A percentile compares a stretch with the other conserved stretches of the same genome.
phyloP scores from a whole-genome alignment of 305 asterid species.

The Euphrasia arctica region DNA sequence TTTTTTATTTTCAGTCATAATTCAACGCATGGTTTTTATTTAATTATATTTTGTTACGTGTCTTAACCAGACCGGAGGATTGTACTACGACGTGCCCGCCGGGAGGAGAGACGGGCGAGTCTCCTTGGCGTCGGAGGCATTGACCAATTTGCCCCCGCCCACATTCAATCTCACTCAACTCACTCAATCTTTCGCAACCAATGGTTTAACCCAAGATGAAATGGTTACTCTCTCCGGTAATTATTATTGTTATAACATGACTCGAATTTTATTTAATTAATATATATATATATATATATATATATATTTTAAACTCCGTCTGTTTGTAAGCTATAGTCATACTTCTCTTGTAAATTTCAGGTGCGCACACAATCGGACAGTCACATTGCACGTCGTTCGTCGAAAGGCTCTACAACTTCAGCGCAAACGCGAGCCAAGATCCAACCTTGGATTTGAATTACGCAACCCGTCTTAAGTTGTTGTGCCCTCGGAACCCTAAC shows the following conservation, averaged over 20 bases:
- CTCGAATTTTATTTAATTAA: too few species aligned
- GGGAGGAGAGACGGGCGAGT: slow-evolving; percentile 82
- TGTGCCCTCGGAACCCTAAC: slow-evolving; percentile 45
- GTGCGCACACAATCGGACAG: slow-evolving; percentile 67
- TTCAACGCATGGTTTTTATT: too few species aligned
- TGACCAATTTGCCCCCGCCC: slow-evolving; percentile 51
- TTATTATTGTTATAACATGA: too few species aligned
- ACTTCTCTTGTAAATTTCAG: slow-evolving; percentile 25
- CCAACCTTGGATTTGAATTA: slow-evolving; percentile 42
- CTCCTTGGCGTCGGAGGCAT: slow-evolving; percentile 45
- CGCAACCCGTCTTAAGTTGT: slow-evolving; percentile 38
- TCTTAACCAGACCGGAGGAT: slow-evolving; percentile 48
- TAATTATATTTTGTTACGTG: too few species aligned
- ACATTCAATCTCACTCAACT: slow-evolving; percentile 42
- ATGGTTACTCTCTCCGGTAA: slow-evolving; percentile 78
- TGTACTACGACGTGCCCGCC: slow-evolving; percentile 58
- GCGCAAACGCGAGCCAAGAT: slow-evolving; percentile 33
- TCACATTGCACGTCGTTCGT: slow-evolving; percentile 53
- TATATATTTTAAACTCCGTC: too few species aligned
- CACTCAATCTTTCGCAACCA: slow-evolving; percentile 48
- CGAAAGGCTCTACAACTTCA: slow-evolving; percentile 49
- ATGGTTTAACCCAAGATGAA: slow-evolving; percentile 69
- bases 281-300: too few species aligned
- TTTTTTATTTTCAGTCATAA: slow-evolving; percentile 5
- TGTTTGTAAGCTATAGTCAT: too few species aligned